Evolutionary conservation across 140 eudicot genomes (phyloP), one percentile per base, ranked within the genome.

Genomic region (Ambrosia hybrid): DNA sequence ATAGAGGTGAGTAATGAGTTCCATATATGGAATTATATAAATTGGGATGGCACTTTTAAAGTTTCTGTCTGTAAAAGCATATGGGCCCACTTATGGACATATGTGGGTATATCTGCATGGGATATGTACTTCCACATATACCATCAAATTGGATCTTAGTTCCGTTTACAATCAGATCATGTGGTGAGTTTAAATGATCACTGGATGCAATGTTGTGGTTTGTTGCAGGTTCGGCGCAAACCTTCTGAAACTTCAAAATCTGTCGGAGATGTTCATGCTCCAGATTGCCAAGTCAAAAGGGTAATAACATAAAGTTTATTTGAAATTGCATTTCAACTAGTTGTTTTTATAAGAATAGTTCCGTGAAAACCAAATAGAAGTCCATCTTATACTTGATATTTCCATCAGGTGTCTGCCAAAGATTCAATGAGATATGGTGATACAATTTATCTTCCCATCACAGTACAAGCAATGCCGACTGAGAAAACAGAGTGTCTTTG

Each of bases 371-470:
- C 33, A 16, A 26, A 51, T 21, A 38, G 3, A 15, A 26, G 36
- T 52, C 52, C 58, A 64, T 67, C 33, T 58, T 58, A 14, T 45
- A 38, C 30, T 69, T 74, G 48, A 48, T 60, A 71, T 41, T 68
- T 52, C 49, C 12, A 2, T 45, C 74, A 94, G 99, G 94, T 94
- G 67, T 83, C 87, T 53, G 92, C 96, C 33, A 94, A 90, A 84
- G 95, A 94, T 66, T 39, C 76, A 4, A 84, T 94, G 95, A 79
- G 68, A 62, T 38, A 41, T n/a, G 97, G 99, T 49, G 99, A 94
- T 72, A 81, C 83, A n/a, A 80, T 94, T 68, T 78, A 75, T 77
- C 97, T 94, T 72, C 99, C 99, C 30, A 83, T 75, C 39, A 77
- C 89, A 6, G 90, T 94, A 51, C 78, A 81, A 67, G 83, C 83